Conservation (phyloP, 106 monocot genomes). For the Vanilla planifolia region DNA sequence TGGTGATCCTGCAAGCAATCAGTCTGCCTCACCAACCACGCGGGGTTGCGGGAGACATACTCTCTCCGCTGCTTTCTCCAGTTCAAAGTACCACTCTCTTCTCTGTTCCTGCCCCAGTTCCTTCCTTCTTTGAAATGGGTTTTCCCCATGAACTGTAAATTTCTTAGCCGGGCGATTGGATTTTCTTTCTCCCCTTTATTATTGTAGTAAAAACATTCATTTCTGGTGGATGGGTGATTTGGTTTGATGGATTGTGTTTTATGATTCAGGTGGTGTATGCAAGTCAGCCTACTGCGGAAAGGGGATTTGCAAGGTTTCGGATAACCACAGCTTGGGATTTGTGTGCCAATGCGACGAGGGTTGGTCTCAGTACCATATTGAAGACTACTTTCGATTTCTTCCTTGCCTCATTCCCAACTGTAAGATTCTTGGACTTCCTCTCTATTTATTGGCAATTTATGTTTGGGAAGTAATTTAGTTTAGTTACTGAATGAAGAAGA, state of each 20-base stretch:
- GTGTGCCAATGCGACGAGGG: slow-evolving; percentile 42
- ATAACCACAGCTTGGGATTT: slow-evolving; percentile 27
- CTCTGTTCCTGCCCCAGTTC: no score
- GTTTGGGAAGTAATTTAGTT: no score
- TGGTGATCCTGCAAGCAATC: background rate
- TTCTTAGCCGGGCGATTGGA: background rate
- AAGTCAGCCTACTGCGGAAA: slow-evolving; percentile 47
- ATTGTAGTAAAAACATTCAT: background rate
- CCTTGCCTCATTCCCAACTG: slow-evolving; percentile 68
- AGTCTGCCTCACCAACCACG: background rate
- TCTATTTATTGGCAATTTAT: no score
- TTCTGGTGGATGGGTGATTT: no score
- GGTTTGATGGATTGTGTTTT: no score
- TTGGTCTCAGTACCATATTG: slow-evolving; percentile 40
- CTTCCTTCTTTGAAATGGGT: background rate
- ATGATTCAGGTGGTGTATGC: slow-evolving; percentile 31
- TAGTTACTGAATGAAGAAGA: no score
- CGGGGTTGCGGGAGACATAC: background rate
- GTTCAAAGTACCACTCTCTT: background rate
- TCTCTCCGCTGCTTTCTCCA: slow-evolving; percentile 3
- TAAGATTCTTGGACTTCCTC: slow-evolving; percentile 12
- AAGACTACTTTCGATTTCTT: slow-evolving; percentile 34
- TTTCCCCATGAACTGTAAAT: background rate
- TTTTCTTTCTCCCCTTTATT: background rate
- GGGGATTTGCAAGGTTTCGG: slow-evolving; percentile 31